These are phyloP conservation scores for Vaucheria bursata DNA, from an alignment of 352 stramenopile genomes.

Conservation along the genomic window DNA sequence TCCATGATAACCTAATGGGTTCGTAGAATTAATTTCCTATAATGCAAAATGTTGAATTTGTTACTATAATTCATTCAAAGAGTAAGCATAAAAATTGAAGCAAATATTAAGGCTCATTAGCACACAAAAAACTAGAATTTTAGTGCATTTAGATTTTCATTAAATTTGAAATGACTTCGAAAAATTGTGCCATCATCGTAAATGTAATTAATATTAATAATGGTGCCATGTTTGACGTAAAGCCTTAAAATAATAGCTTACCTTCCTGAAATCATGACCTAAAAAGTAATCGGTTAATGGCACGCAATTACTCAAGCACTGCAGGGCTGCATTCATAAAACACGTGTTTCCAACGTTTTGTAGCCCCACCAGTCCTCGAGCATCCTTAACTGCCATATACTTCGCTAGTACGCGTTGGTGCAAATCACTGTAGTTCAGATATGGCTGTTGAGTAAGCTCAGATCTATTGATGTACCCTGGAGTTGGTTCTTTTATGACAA, in stretches of 20 bases:
- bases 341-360: conserved; percentile 70
- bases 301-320: conserved; percentile 85
- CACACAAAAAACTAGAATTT: background rate
- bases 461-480: too few relatives aligned
- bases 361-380: conserved; percentile 49
- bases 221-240: background rate
- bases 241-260: conserved; percentile 19
- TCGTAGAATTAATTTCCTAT: conserved; percentile 50
- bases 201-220: background rate
- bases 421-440: background rate
- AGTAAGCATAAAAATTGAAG: background rate
- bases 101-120: background rate
- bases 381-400: background rate
- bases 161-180: background rate
- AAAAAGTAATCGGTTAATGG: conserved; percentile 87
- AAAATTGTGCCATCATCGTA: background rate
- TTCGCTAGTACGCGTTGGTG: background rate
- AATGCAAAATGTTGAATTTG: background rate
- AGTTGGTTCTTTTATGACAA: too few relatives aligned
- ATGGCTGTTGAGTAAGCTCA: too few relatives aligned
- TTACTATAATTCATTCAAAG: background rate
- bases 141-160: background rate
- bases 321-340: conserved; percentile 68
- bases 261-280: conserved; percentile 54
- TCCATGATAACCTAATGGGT: conserved; percentile 74